Base-by-base conservation (phyloP, 2,329 filamentous ascomycete species). In the Fusarium sp. region DNA sequence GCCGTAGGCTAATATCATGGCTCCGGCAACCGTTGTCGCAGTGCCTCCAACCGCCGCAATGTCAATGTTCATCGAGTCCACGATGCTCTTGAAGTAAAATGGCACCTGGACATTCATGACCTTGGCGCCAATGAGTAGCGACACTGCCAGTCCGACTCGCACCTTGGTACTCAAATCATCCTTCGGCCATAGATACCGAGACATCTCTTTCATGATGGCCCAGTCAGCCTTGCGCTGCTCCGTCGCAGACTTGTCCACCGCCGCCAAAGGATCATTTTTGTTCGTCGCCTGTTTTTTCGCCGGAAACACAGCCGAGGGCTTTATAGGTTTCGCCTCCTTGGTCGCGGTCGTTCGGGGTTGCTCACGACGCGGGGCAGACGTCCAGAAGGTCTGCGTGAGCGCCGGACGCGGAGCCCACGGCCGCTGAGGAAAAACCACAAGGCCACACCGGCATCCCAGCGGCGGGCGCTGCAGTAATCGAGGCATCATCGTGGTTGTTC, bases 171-270 rank as follows among this genome's bases (percentile, higher is more conserved):
- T 81, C 57, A 82, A 73, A 65, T 92, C 92, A 82, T 95, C 92
- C 86, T 97, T 97, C 24, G 97, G 97, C 97, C 97, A 99, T 24
- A 99, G 86, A 83, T 99, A 99, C 72, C 92, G 92, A 69, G 93
- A 92, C 96, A 99, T 98, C 83, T 99, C 96, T 84, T 94, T 97
- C 88, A 99, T 97, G 76, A 99, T 99, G 57, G 95, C 95, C 96
- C 96, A 98, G 81, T 99, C 97, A 10, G 95, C 96, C 85, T 95
- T 97, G 78, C 97, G 91, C 88, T 99, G 97, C 84, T 98, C 94
- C 78, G 95, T 92, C 22, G 91, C 92, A 60, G 91, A 91, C 77
- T 84, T 85, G 22, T 84, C 83, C 33, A 76, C 74, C 11, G 67
- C 52, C 33, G 79, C 79, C 52, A 84, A 81, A 56, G 82, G 81